These are phyloP conservation scores for Colletotrichum endophyticum DNA, from an alignment of 2,329 filamentous ascomycete genomes.

Conservation along the genomic window DNA sequence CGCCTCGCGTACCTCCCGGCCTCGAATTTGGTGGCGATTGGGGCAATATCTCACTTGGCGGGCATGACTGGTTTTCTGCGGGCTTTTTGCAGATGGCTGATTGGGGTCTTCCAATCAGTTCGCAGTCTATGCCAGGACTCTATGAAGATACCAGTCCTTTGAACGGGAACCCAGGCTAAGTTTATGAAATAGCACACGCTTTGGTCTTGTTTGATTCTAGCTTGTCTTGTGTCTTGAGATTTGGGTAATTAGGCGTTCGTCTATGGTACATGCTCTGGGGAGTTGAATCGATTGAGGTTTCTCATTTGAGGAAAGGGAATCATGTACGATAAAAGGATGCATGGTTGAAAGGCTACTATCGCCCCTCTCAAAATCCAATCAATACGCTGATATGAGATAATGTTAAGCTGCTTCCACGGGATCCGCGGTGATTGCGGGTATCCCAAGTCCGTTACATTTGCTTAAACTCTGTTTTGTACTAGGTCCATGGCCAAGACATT, in stretches of 20 bases:
- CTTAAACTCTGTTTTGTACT: not conserved
- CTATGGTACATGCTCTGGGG: not conserved
- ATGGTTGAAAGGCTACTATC: not conserved
- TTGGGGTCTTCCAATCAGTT: not conserved
- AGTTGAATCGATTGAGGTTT: not conserved
- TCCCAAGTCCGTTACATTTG: not conserved
- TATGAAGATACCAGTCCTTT: not conserved
- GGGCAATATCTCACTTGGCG: not conserved
- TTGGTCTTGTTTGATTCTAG: not conserved
- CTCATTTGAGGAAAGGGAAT: not conserved
- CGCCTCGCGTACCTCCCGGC: not conserved
- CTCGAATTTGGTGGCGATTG: not conserved
- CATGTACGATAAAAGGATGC: not conserved
- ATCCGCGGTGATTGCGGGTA: not conserved
- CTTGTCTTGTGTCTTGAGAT: not conserved
- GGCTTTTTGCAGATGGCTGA: not conserved
- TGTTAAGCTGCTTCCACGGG: not conserved
- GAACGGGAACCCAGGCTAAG: not conserved
- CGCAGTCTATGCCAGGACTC: not conserved
- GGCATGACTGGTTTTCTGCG: not conserved
- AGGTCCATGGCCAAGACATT: not conserved
- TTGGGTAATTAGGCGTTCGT: not conserved
- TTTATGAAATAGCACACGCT: accelerated
- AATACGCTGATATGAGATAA: not conserved
- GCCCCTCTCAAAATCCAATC: not conserved